These are phyloP conservation scores for Aureobasidium sp. DNA, from an alignment of 2,329 filamentous ascomycete genomes.

Conservation along the genomic window DNA sequence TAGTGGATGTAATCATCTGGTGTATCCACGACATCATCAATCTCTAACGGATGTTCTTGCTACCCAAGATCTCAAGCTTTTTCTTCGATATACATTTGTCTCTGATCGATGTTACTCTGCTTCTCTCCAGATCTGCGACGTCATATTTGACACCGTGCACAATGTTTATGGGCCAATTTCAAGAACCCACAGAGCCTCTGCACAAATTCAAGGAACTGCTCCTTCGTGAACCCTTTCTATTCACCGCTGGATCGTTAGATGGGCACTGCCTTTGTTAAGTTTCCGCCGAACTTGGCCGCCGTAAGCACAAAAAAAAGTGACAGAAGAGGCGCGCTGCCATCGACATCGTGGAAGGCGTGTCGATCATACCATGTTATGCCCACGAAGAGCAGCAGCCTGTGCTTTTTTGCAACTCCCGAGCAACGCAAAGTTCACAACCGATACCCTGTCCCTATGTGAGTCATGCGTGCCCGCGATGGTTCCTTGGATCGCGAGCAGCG, in stretches of 20 bases:
- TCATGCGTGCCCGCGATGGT: too few relatives aligned
- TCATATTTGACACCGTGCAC: constrained; percentile 3
- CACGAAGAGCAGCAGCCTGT: too few relatives aligned
- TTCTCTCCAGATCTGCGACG: constrained; percentile 1
- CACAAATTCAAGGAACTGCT: constrained; percentile 1
- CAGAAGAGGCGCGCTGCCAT: neutral
- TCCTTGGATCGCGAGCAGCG: too few relatives aligned
- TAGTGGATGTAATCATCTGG: neutral
- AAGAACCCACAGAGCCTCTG: neutral
- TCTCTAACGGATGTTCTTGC: neutral
- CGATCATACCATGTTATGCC: neutral
- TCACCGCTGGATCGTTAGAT: neutral
- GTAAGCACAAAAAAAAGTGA: neutral
- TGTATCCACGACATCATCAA: neutral
- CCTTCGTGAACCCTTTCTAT: neutral
- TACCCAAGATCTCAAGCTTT: neutral
- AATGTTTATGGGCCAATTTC: neutral
- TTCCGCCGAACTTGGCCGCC: neutral
- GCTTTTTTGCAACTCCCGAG: too few relatives aligned
- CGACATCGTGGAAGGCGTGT: neutral
- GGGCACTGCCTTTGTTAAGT: neutral
- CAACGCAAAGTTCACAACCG: too few relatives aligned
- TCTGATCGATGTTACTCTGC: neutral
- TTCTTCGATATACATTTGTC: neutral
- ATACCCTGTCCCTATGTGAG: too few relatives aligned